Conservation (phyloP, 2,329 filamentous ascomycete species). For the Beauveria rudraprayagi region DNA sequence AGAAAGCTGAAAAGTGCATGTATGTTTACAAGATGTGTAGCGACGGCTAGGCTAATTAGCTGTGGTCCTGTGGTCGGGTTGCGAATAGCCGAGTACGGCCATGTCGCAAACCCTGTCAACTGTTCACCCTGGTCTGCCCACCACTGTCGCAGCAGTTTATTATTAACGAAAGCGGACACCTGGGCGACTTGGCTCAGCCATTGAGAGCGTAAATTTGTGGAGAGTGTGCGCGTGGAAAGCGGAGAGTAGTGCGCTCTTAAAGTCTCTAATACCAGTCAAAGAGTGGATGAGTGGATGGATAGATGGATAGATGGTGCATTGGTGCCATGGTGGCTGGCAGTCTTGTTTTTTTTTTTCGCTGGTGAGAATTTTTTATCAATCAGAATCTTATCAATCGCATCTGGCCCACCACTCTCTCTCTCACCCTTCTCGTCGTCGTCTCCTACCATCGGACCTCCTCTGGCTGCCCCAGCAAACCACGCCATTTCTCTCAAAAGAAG, state of each 20-base stretch:
- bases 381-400: slow-evolving; percentile 36
- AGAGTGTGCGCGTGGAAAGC: not conserved
- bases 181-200: not conserved
- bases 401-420: slow-evolving; percentile 23
- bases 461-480: not conserved
- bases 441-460: slow-evolving; percentile 12
- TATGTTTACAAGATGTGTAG: too few species aligned
- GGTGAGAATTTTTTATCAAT: slow-evolving; percentile 12
- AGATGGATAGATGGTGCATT: not conserved
- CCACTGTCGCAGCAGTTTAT: not conserved
- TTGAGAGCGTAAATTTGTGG: slow-evolving; percentile 6
- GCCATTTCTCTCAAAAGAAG: slow-evolving; percentile 6
- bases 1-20: not conserved
- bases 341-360: not conserved
- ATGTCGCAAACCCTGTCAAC: not conserved
- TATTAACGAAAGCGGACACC: not conserved
- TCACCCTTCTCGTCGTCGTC: not conserved
- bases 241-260: not conserved
- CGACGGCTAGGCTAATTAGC: not conserved
- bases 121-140: not conserved
- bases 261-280: too few species aligned
- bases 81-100: not conserved
- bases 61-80: not conserved
- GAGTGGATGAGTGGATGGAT: not conserved
- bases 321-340: not conserved